Percentiles rank a stretch among this genome's conserved stretches.
Conservation (phyloP, 2,329 filamentous ascomycete species). For the Fusarium begoniae region DNA sequence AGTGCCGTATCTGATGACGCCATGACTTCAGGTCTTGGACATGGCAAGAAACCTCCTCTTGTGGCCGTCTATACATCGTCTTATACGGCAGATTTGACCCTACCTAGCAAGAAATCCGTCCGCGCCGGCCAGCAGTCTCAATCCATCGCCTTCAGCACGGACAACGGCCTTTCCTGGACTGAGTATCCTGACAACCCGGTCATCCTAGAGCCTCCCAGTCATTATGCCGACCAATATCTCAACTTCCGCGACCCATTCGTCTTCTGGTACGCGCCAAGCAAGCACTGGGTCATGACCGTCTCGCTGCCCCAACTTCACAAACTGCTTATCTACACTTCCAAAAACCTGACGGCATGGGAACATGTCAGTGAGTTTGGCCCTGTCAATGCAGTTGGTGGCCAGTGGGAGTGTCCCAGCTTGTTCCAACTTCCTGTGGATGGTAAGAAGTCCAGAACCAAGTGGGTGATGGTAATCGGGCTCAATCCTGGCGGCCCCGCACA, state of each 20-base stretch:
- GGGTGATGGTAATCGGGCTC: background rate
- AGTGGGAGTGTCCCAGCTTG: background rate
- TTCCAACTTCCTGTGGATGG: background rate
- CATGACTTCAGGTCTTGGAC: background rate
- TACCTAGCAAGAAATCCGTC: background rate
- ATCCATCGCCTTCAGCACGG: background rate
- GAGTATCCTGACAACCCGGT: background rate
- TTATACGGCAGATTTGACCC: background rate
- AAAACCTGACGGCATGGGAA: background rate
- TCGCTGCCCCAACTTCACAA: background rate
- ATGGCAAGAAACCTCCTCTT: background rate
- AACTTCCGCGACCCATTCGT: background rate
- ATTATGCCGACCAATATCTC: background rate
- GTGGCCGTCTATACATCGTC: background rate
- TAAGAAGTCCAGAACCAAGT: background rate
- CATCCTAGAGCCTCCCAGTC: background rate
- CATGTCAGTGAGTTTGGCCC: background rate
- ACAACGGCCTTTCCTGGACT: background rate
- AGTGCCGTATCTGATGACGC: background rate
- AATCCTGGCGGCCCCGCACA: background rate
- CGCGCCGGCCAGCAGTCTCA: background rate
- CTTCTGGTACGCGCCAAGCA: background rate
- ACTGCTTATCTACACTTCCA: background rate
- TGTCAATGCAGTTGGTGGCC: background rate
- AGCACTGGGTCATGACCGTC: background rate